Evolutionary conservation across 192 early-diverging fungal species (phyloP).

Genomic region (Umbelopsis sp.): DNA sequence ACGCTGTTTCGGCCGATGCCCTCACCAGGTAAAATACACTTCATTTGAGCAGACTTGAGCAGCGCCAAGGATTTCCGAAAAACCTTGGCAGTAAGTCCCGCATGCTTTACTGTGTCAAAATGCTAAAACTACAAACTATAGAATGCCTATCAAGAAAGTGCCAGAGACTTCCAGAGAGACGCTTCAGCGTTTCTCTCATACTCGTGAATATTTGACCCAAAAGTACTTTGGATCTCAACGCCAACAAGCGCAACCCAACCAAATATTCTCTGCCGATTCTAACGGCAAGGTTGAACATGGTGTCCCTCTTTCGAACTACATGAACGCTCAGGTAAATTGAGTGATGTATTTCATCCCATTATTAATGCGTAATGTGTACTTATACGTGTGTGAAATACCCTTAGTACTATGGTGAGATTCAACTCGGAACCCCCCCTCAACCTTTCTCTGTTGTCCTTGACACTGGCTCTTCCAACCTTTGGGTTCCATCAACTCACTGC

Average conservation of each 20-base stretch:
- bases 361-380: neutral
- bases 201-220: slow-evolving; percentile 70
- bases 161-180: slow-evolving; percentile 60
- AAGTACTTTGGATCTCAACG: slow-evolving; percentile 70
- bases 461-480: slow-evolving; percentile 94
- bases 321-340: slow-evolving; percentile 80
- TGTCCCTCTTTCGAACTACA: slow-evolving; percentile 85
- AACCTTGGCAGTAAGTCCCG: neutral
- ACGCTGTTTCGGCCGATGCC: slow-evolving; percentile 12
- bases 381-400: neutral
- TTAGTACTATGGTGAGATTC: slow-evolving; percentile 93
- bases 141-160: slow-evolving; percentile 69
- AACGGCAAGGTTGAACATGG: slow-evolving; percentile 64
- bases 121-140: slow-evolving; percentile 24
- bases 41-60: too few relatives aligned
- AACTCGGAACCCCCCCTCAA: slow-evolving; percentile 86
- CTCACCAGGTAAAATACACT: neutral
- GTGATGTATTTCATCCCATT: neutral
- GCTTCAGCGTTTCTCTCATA: slow-evolving; percentile 63
- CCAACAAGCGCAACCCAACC: slow-evolving; percentile 27
- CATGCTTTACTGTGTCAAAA: neutral
- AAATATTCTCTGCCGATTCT: slow-evolving; percentile 50
- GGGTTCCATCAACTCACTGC: slow-evolving; percentile 96
- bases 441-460: slow-evolving; percentile 92
- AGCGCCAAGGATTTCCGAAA: neutral